A percentile compares a stretch with the other conserved stretches of the same genome.
Conservation (phyloP, 441 rosid species). For the Omphalea diandra region DNA sequence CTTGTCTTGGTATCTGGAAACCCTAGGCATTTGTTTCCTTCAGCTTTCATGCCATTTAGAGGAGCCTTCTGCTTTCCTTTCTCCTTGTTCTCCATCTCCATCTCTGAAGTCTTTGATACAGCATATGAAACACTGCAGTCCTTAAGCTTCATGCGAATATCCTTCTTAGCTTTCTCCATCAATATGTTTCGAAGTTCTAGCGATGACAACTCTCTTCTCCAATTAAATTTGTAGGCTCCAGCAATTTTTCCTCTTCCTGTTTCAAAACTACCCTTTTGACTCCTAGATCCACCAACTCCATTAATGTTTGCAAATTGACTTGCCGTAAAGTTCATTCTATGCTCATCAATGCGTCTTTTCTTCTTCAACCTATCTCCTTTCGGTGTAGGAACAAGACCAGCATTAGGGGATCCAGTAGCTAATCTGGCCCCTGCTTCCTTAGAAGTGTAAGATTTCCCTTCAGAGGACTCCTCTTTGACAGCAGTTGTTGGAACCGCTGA, state of each 20-base stretch:
- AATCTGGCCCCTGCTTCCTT: slow-evolving; percentile 25
- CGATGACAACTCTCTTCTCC: slow-evolving; percentile 44
- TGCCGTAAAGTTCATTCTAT: slow-evolving; percentile 20
- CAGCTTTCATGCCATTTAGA: slow-evolving; percentile 20
- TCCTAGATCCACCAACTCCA: slow-evolving; percentile 32
- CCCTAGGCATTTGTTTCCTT: slow-evolving; percentile 15
- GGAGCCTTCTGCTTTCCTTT: slow-evolving; percentile 32
- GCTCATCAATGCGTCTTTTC: slow-evolving; percentile 38
- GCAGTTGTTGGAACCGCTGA: slow-evolving; percentile 15
- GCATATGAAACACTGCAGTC: slow-evolving; percentile 29
- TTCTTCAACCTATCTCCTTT: slow-evolving; percentile 25
- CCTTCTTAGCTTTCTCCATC: slow-evolving; percentile 44
- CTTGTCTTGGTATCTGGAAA: slow-evolving; percentile 15
- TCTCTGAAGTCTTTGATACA: slow-evolving; percentile 18
- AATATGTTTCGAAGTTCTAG: slow-evolving; percentile 51
- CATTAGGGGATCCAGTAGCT: slow-evolving; percentile 22
- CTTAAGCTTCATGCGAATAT: slow-evolving; percentile 41
- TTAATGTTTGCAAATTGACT: slow-evolving; percentile 31
- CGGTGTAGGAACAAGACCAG: slow-evolving; percentile 22
- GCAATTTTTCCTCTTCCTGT: slow-evolving; percentile 23
- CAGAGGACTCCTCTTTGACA: slow-evolving; percentile 19
- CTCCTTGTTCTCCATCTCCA: slow-evolving; percentile 22
- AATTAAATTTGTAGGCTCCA: slow-evolving; percentile 28
- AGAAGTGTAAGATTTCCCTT: slow-evolving; percentile 22
- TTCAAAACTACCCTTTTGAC: slow-evolving; percentile 28